Percentiles rank a stretch among this genome's conserved stretches.
phyloP scores from a whole-genome alignment of 805 yeast species.

The Torulaspora microellipsoides region DNA sequence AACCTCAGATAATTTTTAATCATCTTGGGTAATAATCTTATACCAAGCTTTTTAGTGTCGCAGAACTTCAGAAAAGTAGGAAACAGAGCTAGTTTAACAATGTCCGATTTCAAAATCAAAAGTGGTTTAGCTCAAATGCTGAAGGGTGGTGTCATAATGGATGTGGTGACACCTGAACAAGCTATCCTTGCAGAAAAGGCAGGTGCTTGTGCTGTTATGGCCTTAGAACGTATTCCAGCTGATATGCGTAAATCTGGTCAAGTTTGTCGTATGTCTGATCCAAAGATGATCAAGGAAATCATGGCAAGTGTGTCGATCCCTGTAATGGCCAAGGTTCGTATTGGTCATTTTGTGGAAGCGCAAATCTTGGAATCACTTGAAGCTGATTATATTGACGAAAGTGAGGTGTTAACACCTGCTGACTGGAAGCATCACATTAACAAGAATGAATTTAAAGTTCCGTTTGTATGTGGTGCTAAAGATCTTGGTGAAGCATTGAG shows the following conservation, averaged over 20 bases:
- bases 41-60: no score
- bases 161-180: slow-evolving; percentile 74
- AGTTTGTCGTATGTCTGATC: slow-evolving; percentile 84
- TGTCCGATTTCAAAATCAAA: slow-evolving; percentile 47
- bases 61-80: no score
- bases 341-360: slow-evolving; percentile 81
- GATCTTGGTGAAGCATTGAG: slow-evolving; percentile 79
- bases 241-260: slow-evolving; percentile 79
- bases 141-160: slow-evolving; percentile 73
- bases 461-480: slow-evolving; percentile 82
- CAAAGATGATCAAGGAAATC: slow-evolving; percentile 68
- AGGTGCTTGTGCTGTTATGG: slow-evolving; percentile 90
- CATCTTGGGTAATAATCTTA: no score
- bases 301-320: slow-evolving; percentile 63
- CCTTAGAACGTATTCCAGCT: slow-evolving; percentile 78
- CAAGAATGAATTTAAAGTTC: slow-evolving; percentile 58
- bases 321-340: slow-evolving; percentile 83
- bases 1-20: no score
- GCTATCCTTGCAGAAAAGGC: slow-evolving; percentile 76
- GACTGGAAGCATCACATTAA: slow-evolving; percentile 62
- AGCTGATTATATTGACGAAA: slow-evolving; percentile 78
- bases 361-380: slow-evolving; percentile 67
- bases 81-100: not conserved
- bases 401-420: slow-evolving; percentile 81
- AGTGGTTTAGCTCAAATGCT: slow-evolving; percentile 84